A percentile compares a stretch with the other conserved stretches of the same genome.
Conservation (phyloP, 208 protist species). For the Leishmania turanica region DNA sequence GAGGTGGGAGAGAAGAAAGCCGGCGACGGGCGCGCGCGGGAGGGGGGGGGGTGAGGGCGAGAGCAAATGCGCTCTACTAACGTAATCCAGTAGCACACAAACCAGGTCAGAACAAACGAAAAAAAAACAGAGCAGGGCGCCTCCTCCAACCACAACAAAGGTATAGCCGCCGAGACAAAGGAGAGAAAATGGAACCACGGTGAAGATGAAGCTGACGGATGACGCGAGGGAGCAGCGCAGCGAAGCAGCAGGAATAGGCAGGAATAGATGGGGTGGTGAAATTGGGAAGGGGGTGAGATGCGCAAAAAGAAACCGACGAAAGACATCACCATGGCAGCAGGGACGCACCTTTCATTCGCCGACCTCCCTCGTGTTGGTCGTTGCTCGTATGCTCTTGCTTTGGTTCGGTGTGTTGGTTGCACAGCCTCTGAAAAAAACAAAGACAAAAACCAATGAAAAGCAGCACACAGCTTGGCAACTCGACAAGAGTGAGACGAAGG, state of each 20-base stretch:
- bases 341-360: neutral
- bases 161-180: neutral
- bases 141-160: slow-evolving; percentile 1
- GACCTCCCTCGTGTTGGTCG: neutral
- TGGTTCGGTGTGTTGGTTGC: neutral
- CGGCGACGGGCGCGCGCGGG: neutral
- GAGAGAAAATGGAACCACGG: neutral
- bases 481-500: neutral
- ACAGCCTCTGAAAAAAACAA: neutral
- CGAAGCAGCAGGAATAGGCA: neutral
- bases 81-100: no score
- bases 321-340: no score
- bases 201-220: neutral
- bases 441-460: neutral
- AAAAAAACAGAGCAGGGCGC: no score
- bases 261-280: neutral
- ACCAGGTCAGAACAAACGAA: no score
- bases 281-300: neutral
- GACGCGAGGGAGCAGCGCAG: neutral
- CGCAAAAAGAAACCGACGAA: no score
- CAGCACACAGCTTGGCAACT: neutral
- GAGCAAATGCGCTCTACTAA: no score
- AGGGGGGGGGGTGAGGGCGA: neutral
- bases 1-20: neutral
- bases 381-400: neutral